Conservation (phyloP, 305 asterid species). For the Solanum chacoense region DNA sequence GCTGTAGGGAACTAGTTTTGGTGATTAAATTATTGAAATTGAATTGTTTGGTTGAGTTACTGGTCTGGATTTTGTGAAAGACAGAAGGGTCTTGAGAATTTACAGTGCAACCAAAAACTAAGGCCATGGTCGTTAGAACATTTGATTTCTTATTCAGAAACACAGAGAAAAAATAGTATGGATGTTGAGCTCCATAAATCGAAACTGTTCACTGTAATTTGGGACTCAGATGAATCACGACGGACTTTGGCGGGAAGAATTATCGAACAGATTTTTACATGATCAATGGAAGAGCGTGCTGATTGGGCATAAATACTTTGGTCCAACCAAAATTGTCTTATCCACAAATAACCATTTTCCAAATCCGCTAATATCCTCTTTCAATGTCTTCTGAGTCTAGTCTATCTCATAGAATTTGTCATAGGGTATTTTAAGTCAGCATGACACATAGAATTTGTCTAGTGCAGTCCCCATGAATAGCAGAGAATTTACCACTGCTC, state of each 20-base stretch:
- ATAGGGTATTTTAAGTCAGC: too few relatives aligned
- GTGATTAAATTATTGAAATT: conserved; percentile 17
- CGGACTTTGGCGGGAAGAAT: neutral
- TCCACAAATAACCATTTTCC: neutral
- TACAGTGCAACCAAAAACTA: neutral
- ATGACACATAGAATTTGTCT: neutral
- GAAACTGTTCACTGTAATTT: neutral
- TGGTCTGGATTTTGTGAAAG: conserved; percentile 13
- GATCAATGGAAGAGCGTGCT: neutral
- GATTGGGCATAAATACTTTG: neutral
- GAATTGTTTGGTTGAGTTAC: conserved; percentile 26
- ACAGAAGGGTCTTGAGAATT: conserved; percentile 1
- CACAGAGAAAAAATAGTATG: neutral
- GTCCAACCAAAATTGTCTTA: neutral
- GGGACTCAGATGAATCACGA: neutral
- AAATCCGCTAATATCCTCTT: too few relatives aligned
- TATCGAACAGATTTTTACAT: neutral
- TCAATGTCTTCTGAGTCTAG: neutral
- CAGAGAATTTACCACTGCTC: neutral
- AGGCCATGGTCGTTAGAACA: neutral
- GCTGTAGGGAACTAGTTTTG: conserved; percentile 20
- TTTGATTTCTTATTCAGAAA: neutral
- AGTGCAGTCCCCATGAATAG: neutral
- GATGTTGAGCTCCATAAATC: neutral
- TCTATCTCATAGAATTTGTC: neutral